Evolutionary conservation across 768 basidiomycete species (phyloP).

Genomic region (Nidularia pulvinata): DNA sequence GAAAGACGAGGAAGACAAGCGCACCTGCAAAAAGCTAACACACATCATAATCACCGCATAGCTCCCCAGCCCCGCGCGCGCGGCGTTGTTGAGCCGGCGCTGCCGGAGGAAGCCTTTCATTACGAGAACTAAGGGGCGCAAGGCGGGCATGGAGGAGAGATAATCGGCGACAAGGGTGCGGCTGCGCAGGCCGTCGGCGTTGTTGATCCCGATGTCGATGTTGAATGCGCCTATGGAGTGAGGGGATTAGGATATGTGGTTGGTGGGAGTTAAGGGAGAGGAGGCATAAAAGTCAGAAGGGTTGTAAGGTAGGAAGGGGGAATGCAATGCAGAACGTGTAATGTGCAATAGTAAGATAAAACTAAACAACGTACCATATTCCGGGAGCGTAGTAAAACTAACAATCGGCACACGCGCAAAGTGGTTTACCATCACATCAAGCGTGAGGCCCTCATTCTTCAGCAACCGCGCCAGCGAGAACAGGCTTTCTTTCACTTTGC

Average conservation of each 20-base stretch:
- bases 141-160: constrained; percentile 53
- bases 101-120: constrained; percentile 64
- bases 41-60: constrained; percentile 66
- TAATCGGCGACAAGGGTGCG: constrained; percentile 51
- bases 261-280: no score
- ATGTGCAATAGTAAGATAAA: background rate
- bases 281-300: no score
- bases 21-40: constrained; percentile 69
- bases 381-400: constrained; percentile 47
- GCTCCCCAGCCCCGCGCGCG: constrained; percentile 62
- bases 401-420: constrained; percentile 58
- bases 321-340: no score
- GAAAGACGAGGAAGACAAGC: constrained; percentile 7
- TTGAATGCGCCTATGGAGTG: constrained; percentile 45
- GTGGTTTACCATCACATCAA: constrained; percentile 25
- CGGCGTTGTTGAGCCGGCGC: constrained; percentile 61
- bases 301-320: no score
- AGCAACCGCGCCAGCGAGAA: constrained; percentile 48
- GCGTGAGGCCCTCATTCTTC: constrained; percentile 38
- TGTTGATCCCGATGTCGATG: constrained; percentile 70
- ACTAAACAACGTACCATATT: constrained; percentile 25
- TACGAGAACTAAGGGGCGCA: constrained; percentile 57
- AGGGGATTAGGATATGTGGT: no score
- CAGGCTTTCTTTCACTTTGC: constrained; percentile 37
- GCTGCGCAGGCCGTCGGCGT: constrained; percentile 53